A percentile compares a stretch with the other conserved stretches of the same genome.
phyloP scores from a whole-genome alignment of 2,329 filamentous ascomycete species.

The Bisporella sp. region DNA sequence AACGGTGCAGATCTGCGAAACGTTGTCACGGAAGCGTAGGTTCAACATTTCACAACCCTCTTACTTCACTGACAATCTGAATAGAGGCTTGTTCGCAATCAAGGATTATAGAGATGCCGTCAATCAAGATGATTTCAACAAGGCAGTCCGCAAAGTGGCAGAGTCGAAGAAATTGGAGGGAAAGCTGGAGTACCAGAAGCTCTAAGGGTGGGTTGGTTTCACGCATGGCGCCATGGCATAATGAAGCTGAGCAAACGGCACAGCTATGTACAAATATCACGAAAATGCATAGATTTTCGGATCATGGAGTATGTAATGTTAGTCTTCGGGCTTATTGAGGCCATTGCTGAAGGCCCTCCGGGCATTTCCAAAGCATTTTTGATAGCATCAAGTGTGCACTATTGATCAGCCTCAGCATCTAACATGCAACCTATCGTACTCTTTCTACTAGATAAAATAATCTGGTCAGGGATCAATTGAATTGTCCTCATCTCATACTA shows the following conservation, averaged over 20 bases:
- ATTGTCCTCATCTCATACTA: too few species aligned
- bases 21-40: slow-evolving; percentile 96
- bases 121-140: slow-evolving; percentile 99
- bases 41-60: slow-evolving; percentile 20
- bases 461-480: too few species aligned
- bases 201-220: slow-evolving; percentile 43
- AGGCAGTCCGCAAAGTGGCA: slow-evolving; percentile 93
- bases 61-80: slow-evolving; percentile 20
- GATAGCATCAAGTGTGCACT: too few species aligned
- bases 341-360: too few species aligned
- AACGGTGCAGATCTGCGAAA: slow-evolving; percentile 97
- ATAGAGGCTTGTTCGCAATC: slow-evolving; percentile 89
- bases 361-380: too few species aligned
- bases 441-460: too few species aligned
- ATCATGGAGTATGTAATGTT: not conserved
- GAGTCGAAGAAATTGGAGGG: slow-evolving; percentile 98
- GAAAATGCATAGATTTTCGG: slow-evolving; percentile 6
- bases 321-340: too few species aligned
- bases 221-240: slow-evolving; percentile 21
- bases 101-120: slow-evolving; percentile 95
- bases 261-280: slow-evolving; percentile 24
- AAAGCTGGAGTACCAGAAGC: slow-evolving; percentile 95
- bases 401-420: too few species aligned
- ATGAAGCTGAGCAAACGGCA: slow-evolving; percentile 15
- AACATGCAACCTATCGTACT: too few species aligned